These are phyloP conservation scores for Flammula alnicola DNA, from an alignment of 1,284 basidiomycete genomes.

Conservation along the genomic window DNA sequence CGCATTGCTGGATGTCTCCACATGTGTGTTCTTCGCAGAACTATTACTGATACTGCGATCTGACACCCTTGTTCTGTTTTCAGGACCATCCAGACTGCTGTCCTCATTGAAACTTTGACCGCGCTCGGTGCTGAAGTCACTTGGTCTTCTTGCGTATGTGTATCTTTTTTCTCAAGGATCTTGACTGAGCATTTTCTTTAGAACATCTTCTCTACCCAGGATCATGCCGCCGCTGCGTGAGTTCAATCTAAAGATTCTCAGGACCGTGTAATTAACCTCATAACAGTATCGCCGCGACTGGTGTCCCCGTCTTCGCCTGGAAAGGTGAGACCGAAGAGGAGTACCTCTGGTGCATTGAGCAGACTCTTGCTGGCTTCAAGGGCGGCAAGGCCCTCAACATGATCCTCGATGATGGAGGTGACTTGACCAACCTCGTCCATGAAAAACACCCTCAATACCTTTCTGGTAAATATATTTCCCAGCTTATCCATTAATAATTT, in stretches of 20 bases:
- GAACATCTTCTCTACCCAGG: constrained; percentile 99
- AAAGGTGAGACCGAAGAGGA: constrained; percentile 99
- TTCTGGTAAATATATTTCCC: constrained; percentile 48
- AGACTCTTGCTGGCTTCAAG: constrained; percentile 86
- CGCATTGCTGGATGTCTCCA: constrained; percentile 98
- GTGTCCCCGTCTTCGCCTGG: constrained; percentile 99
- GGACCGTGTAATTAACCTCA: constrained; percentile 6
- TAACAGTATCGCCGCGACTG: constrained; percentile 90
- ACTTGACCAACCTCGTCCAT: constrained; percentile 94
- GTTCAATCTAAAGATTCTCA: constrained; percentile 33
- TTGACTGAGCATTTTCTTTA: constrained; percentile 33
- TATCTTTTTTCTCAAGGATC: neutral
- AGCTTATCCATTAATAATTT: neutral
- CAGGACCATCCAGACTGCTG: constrained; percentile 96
- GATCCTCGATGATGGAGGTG: constrained; percentile 99
- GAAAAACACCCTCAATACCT: constrained; percentile 95
- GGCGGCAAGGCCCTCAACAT: constrained; percentile 90
- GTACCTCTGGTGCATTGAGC: constrained; percentile 98
- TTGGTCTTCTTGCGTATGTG: constrained; percentile 95
- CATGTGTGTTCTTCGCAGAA: constrained; percentile 62
- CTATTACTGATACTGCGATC: neutral
- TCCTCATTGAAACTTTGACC: constrained; percentile 95
- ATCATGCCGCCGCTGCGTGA: constrained; percentile 96
- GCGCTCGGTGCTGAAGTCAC: constrained; percentile 96
- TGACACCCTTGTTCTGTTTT: constrained; percentile 15